phyloP scores from a whole-genome alignment of 805 yeast species.

The Kuraishia molischiana region DNA sequence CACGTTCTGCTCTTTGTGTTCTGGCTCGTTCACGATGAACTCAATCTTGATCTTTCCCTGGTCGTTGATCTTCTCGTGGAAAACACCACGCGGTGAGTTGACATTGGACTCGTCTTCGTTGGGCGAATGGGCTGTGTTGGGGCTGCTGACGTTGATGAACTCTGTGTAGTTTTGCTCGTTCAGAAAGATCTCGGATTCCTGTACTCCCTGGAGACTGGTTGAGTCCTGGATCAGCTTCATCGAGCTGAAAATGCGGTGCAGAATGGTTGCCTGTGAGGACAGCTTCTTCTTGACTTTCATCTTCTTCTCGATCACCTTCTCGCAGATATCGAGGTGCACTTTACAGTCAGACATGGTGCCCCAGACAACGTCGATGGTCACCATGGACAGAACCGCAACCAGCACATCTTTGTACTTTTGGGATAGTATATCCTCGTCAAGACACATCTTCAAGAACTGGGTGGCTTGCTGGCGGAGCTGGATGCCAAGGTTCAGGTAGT shows the following conservation, averaged over 20 bases:
- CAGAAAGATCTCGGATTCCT: slow-evolving; percentile 21
- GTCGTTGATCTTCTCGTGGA: slow-evolving; percentile 30
- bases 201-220: slow-evolving; percentile 37
- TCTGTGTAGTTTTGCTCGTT: slow-evolving; percentile 23
- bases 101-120: no score
- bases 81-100: slow-evolving; percentile 22
- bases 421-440: slow-evolving; percentile 35
- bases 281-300: slow-evolving; percentile 55
- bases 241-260: slow-evolving; percentile 73
- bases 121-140: background rate
- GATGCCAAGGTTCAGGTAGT: slow-evolving; percentile 63
- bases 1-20: slow-evolving; percentile 11
- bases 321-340: slow-evolving; percentile 68
- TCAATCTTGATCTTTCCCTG: slow-evolving; percentile 40
- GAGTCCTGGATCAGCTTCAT: slow-evolving; percentile 71
- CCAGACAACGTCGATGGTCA: slow-evolving; percentile 81
- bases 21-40: slow-evolving; percentile 22
- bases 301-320: slow-evolving; percentile 59
- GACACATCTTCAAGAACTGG: slow-evolving; percentile 50
- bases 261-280: slow-evolving; percentile 64
- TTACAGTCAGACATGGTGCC: slow-evolving; percentile 85
- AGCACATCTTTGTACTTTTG: slow-evolving; percentile 79
- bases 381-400: slow-evolving; percentile 79
- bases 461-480: slow-evolving; percentile 69
- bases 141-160: slow-evolving; percentile 16